Conservation (phyloP, 202 grass and related monocot genomes). For the Setaria italica region DNA sequence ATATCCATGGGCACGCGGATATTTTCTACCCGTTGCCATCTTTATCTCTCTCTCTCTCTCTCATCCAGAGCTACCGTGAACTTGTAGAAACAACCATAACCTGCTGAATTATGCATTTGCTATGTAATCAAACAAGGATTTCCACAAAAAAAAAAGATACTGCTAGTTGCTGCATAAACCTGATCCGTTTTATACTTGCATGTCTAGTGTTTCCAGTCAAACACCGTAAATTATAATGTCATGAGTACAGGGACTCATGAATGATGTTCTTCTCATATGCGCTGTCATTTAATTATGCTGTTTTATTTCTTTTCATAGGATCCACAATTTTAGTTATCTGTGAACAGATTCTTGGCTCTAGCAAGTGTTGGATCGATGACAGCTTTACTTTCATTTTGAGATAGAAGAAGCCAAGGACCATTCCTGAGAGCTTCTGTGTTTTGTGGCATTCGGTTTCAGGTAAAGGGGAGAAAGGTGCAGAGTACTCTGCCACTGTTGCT, state of each 20-base stretch:
- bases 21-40: no score
- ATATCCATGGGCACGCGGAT: no score
- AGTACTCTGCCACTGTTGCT: slow-evolving; percentile 56
- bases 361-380: background rate
- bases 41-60: background rate
- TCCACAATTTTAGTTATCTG: background rate
- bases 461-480: slow-evolving; percentile 59
- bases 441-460: slow-evolving; percentile 50
- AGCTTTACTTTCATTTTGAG: background rate
- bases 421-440: background rate
- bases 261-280: background rate
- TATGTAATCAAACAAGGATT: slow-evolving; percentile 11
- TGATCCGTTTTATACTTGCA: background rate
- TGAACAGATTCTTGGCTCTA: background rate
- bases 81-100: slow-evolving; percentile 2
- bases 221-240: background rate
- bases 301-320: background rate
- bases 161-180: background rate
- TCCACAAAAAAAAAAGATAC: background rate
- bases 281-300: background rate
- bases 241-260: background rate
- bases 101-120: background rate
- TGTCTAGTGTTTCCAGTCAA: background rate
- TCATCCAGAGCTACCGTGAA: background rate
- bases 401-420: background rate